Percentiles rank a stretch among this genome's conserved stretches.
Evolutionary conservation across 2,329 filamentous ascomycete species (phyloP).

Genomic region (Xylaria sp.): DNA sequence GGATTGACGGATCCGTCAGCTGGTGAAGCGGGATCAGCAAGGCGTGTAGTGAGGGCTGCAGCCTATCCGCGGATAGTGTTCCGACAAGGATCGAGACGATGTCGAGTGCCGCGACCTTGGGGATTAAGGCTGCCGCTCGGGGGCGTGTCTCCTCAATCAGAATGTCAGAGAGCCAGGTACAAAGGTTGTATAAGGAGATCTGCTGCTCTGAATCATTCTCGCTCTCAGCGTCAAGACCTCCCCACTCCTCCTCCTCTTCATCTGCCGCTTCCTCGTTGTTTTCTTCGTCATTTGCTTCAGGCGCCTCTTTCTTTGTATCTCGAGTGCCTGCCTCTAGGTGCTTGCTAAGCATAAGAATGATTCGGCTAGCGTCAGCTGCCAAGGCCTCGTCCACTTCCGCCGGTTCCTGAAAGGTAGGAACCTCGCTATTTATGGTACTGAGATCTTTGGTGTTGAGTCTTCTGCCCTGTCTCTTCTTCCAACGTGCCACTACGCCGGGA

Average conservation of each 20-base stretch:
- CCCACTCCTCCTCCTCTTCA: slow-evolving; percentile 55
- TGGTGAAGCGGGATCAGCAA: slow-evolving; percentile 76
- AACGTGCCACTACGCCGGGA: slow-evolving; percentile 54
- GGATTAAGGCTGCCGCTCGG: slow-evolving; percentile 71
- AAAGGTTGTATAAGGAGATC: slow-evolving; percentile 74
- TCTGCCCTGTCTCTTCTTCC: slow-evolving; percentile 47
- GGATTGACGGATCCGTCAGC: slow-evolving; percentile 82
- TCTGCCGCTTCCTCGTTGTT: slow-evolving; percentile 56
- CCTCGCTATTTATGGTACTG: slow-evolving; percentile 29
- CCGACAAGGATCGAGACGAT: slow-evolving; percentile 77
- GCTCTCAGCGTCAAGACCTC: slow-evolving; percentile 49
- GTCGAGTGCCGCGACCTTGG: slow-evolving; percentile 80
- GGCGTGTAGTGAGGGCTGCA: slow-evolving; percentile 71
- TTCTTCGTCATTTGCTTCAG: slow-evolving; percentile 59
- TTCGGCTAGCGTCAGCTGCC: slow-evolving; percentile 81
- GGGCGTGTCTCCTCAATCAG: slow-evolving; percentile 79
- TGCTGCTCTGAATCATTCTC: slow-evolving; percentile 46
- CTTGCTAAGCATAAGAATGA: slow-evolving; percentile 82
- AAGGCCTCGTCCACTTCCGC: slow-evolving; percentile 73
- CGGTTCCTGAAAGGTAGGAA: slow-evolving; percentile 11
- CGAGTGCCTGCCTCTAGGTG: slow-evolving; percentile 70
- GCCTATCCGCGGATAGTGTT: slow-evolving; percentile 66
- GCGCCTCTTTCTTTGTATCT: slow-evolving; percentile 49
- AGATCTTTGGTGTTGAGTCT: slow-evolving; percentile 23
- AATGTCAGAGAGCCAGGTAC: slow-evolving; percentile 81